Base-by-base conservation (phyloP, 2,329 filamentous ascomycete species). In the Penicillium sp. region DNA sequence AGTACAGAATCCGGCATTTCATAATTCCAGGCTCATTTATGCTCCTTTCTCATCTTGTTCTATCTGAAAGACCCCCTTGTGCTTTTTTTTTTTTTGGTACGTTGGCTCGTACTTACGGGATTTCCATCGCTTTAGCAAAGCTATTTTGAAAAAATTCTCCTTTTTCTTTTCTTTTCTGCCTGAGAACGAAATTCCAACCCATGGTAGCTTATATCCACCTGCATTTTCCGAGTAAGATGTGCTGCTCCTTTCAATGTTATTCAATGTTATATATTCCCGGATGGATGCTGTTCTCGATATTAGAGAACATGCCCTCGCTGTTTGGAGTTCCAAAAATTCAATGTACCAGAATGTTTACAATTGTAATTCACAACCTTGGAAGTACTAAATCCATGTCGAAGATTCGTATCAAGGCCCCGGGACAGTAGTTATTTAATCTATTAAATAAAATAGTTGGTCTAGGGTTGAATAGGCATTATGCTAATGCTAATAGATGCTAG, bases 401-500 rank as follows among this genome's bases (percentile, higher is more conserved):
- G 19, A 19, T 19, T 19, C 19, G 19, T 19, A 19, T 19, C 19
- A 29, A 11, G 27, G 27, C 27, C 27, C 3, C 10, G 9, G 11
- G 10, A 29, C 27, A 10, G 27, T 9, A 23, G 2, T 21, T 10
- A 5, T 2, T 14, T 23, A 23, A 21, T 23, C 21, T 42, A 23
- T 19, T 13, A 10, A 23, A 7, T 23, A 14, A 11, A 23, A 42
- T 23, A 23, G 19, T 10, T 23, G n/a, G 39, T 42, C 39, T 51
- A 56, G 31, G 35, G 43, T 57, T 54, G 23, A 62, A 65, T 59
- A 60, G 54, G 62, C 61, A 66, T 67, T 62, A 65, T 55, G 61
- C 59, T 64, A 57, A 66, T 66, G 64, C 64, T 65, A 62, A 66
- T 62, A 59, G 58, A 66, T 67, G 64, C 65, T 62, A 66, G 64